Conservation (phyloP, 2,329 filamentous ascomycete species). For the Aspergillus bombycis region DNA sequence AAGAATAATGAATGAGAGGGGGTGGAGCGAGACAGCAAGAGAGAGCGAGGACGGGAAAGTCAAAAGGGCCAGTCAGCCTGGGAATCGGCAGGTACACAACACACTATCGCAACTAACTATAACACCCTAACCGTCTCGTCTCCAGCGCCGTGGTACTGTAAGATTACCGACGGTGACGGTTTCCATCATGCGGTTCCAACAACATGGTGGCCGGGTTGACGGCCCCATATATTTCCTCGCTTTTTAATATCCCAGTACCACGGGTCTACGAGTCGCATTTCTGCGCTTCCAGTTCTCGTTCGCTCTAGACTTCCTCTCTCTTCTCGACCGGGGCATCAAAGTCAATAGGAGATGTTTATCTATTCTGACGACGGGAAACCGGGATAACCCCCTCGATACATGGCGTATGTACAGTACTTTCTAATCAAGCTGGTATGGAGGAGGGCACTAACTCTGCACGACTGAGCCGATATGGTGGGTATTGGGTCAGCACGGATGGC, state of each 20-base stretch:
- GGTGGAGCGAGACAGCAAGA: constrained; percentile 10
- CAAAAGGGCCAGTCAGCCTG: constrained; percentile 7
- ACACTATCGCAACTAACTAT: constrained; percentile 5
- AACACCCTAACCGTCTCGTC: constrained; percentile 1
- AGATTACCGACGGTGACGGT: not conserved
- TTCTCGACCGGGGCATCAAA: not conserved
- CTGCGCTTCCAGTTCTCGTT: not conserved
- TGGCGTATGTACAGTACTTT: not conserved
- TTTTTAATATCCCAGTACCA: not conserved
- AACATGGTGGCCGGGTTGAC: not conserved
- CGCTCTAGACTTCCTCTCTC: not conserved
- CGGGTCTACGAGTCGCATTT: not conserved
- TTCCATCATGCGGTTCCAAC: not conserved
- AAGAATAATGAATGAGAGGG: not conserved
- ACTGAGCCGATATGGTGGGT: constrained; percentile 26
- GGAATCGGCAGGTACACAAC: constrained; percentile 15
- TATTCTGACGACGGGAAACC: not conserved
- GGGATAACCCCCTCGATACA: constrained; percentile 1
- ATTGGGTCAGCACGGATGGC: constrained; percentile 18
- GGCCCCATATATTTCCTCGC: not conserved
- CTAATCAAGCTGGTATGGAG: constrained; percentile 1
- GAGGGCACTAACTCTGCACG: constrained; percentile 15
- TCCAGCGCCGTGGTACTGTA: constrained; percentile 7
- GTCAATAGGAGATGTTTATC: not conserved
- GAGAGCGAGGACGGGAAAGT: constrained; percentile 14